These are phyloP conservation scores for Aspergillus pseudoviridinutans DNA, from an alignment of 2,329 filamentous ascomycete genomes.

Conservation along the genomic window DNA sequence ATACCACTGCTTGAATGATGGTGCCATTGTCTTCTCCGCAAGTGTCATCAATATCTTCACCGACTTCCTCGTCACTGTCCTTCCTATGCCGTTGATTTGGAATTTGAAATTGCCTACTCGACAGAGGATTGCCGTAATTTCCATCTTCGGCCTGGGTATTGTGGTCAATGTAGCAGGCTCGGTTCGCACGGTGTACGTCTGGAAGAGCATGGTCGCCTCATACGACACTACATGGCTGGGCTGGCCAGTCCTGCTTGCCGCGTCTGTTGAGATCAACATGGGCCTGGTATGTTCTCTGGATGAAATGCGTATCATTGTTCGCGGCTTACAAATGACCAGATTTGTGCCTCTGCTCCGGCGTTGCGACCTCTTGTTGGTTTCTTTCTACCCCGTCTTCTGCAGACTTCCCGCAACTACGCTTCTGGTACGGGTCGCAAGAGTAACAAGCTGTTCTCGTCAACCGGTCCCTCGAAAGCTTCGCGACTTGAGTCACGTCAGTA, in stretches of 20 bases:
- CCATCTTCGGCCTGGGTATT: constrained; percentile 36
- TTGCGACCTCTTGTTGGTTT: constrained; percentile 31
- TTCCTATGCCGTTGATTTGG: constrained; percentile 42
- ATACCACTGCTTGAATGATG: constrained; percentile 27
- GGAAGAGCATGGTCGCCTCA: constrained; percentile 27
- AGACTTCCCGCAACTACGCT: constrained; percentile 20
- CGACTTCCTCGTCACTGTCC: constrained; percentile 31
- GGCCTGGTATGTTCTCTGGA: constrained; percentile 27
- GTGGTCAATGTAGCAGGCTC: constrained; percentile 34
- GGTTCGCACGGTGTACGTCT: constrained; percentile 33
- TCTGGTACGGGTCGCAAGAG: constrained; percentile 16
- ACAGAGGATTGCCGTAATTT: constrained; percentile 35
- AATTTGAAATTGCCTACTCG: constrained; percentile 32
- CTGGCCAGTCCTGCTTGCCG: constrained; percentile 31
- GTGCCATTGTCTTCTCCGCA: constrained; percentile 28
- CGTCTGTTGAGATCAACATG: constrained; percentile 31
- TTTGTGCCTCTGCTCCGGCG: constrained; percentile 36
- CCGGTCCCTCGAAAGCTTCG: constrained; percentile 20
- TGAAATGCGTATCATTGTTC: neutral
- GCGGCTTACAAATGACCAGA: constrained; percentile 17
- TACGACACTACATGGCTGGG: constrained; percentile 34
- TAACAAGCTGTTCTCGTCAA: constrained; percentile 21
- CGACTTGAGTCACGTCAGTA: constrained; percentile 9
- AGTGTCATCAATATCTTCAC: constrained; percentile 38
- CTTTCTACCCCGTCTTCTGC: constrained; percentile 30